Percentiles rank a stretch among this genome's conserved stretches.
phyloP scores from a whole-genome alignment of 2,329 filamentous ascomycete species.

The Boeremia exigua region DNA sequence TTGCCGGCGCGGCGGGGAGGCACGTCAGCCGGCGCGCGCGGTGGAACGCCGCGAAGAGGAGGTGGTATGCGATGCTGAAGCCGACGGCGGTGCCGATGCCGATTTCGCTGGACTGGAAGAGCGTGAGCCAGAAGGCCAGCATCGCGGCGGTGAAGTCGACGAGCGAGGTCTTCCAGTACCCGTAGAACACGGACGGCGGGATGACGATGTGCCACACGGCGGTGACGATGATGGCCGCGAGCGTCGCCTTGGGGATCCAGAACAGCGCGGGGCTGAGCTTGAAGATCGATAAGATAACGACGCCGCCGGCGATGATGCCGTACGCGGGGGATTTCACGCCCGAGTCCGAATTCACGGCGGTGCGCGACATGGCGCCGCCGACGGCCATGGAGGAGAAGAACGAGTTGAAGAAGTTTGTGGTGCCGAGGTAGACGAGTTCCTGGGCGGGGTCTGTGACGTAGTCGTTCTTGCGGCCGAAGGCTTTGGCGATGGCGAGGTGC shows the following conservation, averaged over 20 bases:
- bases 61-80: slow-evolving; percentile 56
- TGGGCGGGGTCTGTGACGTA: slow-evolving; percentile 70
- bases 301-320: slow-evolving; percentile 65
- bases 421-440: slow-evolving; percentile 68
- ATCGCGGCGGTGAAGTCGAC: slow-evolving; percentile 69
- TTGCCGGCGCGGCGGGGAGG: slow-evolving; percentile 18
- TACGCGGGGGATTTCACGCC: slow-evolving; percentile 67
- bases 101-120: slow-evolving; percentile 66
- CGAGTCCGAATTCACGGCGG: slow-evolving; percentile 70
- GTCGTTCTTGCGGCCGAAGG: slow-evolving; percentile 66
- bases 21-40: slow-evolving; percentile 38
- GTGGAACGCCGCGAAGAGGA: slow-evolving; percentile 65
- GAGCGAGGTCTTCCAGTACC: slow-evolving; percentile 69
- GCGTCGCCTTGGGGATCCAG: slow-evolving; percentile 71
- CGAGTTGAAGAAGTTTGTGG: slow-evolving; percentile 68
- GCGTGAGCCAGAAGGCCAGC: slow-evolving; percentile 68
- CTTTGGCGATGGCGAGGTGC: slow-evolving; percentile 69
- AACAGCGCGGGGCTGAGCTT: slow-evolving; percentile 66
- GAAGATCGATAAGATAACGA: slow-evolving; percentile 68
- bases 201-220: slow-evolving; percentile 69
- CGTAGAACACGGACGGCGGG: slow-evolving; percentile 64
- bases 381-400: slow-evolving; percentile 71
- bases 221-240: slow-evolving; percentile 71
- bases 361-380: slow-evolving; percentile 70
- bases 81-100: slow-evolving; percentile 66